These are phyloP conservation scores for Talaromyces sp. DNA, from an alignment of 2,329 filamentous ascomycete species.

Conservation along the genomic window DNA sequence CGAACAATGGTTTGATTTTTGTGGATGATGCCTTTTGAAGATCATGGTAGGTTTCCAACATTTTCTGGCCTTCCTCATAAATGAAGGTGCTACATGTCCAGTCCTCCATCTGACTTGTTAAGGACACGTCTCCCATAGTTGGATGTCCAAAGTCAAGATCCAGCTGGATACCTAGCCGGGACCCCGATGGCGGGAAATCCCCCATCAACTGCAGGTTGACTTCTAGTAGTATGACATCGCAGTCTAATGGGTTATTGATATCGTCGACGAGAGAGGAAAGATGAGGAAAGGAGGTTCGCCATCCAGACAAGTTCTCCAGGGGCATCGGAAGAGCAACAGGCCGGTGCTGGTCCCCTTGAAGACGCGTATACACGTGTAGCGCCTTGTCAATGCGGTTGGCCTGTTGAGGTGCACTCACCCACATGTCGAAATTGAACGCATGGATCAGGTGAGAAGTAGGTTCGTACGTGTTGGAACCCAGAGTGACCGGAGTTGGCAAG, in stretches of 20 bases:
- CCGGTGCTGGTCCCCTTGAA: conserved; percentile 34
- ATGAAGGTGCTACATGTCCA: conserved; percentile 41
- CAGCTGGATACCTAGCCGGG: conserved; percentile 37
- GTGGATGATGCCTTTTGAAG: conserved; percentile 30
- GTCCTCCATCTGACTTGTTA: conserved; percentile 32
- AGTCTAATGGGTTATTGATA: conserved; percentile 27
- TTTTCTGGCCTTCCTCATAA: conserved; percentile 31
- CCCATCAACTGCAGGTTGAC: conserved; percentile 38
- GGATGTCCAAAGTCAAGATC: conserved; percentile 37
- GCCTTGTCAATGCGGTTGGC: conserved; percentile 32
- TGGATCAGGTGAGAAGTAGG: conserved; percentile 23
- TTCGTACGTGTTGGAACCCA: conserved; percentile 30
- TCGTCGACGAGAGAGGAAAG: conserved; percentile 31
- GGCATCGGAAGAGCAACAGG: conserved; percentile 29
- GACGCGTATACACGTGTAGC: conserved; percentile 40
- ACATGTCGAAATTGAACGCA: conserved; percentile 42
- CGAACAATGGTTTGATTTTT: conserved; percentile 39
- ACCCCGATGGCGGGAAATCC: conserved; percentile 37
- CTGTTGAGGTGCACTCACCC: conserved; percentile 35
- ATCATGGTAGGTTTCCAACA: conserved; percentile 27
- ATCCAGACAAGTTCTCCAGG: conserved; percentile 35
- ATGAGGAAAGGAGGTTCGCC: conserved; percentile 38
- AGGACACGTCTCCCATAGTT: conserved; percentile 24
- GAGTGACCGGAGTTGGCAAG: conserved; percentile 28
- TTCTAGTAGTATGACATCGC: conserved; percentile 41